Conservation (phyloP, 805 yeast genomes). For the Ogataea ramenticola region DNA sequence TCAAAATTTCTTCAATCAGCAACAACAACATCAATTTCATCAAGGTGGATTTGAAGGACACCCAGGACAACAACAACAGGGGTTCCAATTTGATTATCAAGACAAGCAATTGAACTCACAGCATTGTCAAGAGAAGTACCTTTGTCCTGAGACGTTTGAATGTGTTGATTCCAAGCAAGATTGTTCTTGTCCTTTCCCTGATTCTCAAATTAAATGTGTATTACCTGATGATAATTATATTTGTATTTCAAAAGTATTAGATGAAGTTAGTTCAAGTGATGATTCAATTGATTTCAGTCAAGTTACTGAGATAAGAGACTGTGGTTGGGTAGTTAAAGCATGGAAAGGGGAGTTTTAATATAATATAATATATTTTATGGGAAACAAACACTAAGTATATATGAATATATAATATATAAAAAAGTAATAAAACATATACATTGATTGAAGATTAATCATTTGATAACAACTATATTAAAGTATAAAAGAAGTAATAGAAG, state of each 20-base stretch:
- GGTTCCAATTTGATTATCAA: constrained; percentile 31
- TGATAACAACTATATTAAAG: neutral
- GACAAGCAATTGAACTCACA: constrained; percentile 29
- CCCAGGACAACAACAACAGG: no score
- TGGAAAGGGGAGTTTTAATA: constrained; percentile 46
- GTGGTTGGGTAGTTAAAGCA: constrained; percentile 78
- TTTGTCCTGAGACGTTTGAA: constrained; percentile 76
- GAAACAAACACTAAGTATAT: neutral
- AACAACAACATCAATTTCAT: constrained; percentile 29
- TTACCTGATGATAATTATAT: constrained; percentile 62
- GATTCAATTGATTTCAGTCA: constrained; percentile 24
- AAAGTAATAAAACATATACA: no score
- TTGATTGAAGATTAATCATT: no score
- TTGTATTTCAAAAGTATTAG: constrained; percentile 76
- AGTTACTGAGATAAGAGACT: constrained; percentile 55
- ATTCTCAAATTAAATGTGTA: constrained; percentile 74
- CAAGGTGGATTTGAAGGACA: no score
- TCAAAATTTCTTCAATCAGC: neutral
- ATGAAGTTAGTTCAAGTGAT: constrained; percentile 20
- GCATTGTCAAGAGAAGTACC: constrained; percentile 63
- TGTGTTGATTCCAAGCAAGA: constrained; percentile 66
- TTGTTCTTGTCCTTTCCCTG: constrained; percentile 90
- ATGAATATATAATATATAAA: no score
- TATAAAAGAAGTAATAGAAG: neutral
- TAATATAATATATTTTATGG: no score